Percentiles rank a stretch among this genome's conserved stretches.
Conservation (phyloP, 2,329 filamentous ascomycete genomes). For the Claviceps digitariae region DNA sequence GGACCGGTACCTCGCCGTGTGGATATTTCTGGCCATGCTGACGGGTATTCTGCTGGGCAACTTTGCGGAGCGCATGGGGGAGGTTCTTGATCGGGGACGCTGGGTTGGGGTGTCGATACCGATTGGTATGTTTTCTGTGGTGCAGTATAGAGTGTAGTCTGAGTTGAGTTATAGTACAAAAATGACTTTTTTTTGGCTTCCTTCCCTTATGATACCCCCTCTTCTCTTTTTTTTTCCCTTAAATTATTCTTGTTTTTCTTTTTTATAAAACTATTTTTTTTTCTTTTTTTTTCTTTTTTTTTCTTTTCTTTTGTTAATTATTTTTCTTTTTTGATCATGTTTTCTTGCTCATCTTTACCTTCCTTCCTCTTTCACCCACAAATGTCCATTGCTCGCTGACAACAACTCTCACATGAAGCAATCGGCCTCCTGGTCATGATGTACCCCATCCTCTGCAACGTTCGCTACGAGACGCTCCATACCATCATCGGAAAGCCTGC, state of each 20-base stretch:
- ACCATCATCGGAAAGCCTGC: conserved; percentile 43
- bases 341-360: background rate
- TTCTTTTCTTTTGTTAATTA: no score
- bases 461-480: conserved; percentile 64
- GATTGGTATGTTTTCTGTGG: background rate
- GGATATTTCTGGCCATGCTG: conserved; percentile 70
- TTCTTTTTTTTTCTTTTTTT: background rate
- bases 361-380: background rate
- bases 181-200: background rate
- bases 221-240: background rate
- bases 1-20: conserved; percentile 51
- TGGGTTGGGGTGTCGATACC: conserved; percentile 1
- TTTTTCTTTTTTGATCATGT: background rate
- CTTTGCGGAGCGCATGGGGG: conserved; percentile 50
- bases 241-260: background rate
- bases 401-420: conserved; percentile 29
- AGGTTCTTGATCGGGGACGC: conserved; percentile 52
- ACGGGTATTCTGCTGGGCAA: conserved; percentile 65
- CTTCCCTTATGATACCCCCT: background rate
- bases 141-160: no score
- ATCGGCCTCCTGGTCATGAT: conserved; percentile 81
- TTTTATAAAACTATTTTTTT: background rate
- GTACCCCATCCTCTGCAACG: conserved; percentile 85
- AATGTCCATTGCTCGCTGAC: background rate
- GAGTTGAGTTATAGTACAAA: no score